phyloP scores from a whole-genome alignment of 73 alveolate species.

The Blepharisma stoltei region DNA sequence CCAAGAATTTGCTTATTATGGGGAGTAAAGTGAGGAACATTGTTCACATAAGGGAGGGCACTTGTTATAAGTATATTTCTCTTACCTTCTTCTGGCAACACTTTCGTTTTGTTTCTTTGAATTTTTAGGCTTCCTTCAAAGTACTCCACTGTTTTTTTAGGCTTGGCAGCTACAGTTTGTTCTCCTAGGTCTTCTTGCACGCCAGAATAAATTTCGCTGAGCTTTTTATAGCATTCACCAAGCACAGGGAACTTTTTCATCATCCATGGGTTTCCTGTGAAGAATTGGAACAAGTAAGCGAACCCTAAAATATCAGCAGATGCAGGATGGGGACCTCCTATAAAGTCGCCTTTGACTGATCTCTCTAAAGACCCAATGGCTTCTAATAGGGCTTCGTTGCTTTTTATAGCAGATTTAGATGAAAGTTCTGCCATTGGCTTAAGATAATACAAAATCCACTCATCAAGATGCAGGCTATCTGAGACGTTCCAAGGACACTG shows the following conservation, averaged over 20 bases:
- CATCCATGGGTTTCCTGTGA: conserved; percentile 29
- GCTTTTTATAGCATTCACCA: background rate
- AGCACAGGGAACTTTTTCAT: conserved; percentile 2
- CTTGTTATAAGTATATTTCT: conserved; percentile 92
- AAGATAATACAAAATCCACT: conserved; percentile 18
- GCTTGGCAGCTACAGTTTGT: background rate
- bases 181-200: conserved; percentile 9
- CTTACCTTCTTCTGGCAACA: conserved; percentile 63
- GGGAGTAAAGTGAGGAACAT: conserved; percentile 98
- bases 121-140: conserved; percentile 1
- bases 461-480: conserved; percentile 13
- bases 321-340: conserved; percentile 4
- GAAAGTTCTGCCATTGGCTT: background rate
- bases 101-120: conserved; percentile 46
- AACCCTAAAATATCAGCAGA: conserved; percentile 13
- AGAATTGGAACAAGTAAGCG: conserved; percentile 7
- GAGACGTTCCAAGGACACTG: conserved; percentile 25
- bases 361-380: background rate
- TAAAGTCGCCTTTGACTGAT: background rate
- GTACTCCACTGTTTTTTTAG: background rate
- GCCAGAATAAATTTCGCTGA: background rate
- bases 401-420: conserved; percentile 5
- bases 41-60: conserved; percentile 98
- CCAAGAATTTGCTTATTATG: too few relatives aligned
- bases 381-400: background rate